Evolutionary conservation across 2,329 filamentous ascomycete genomes (phyloP), one percentile per base, ranked within the genome.

Genomic region (Colletotrichum sp.): DNA sequence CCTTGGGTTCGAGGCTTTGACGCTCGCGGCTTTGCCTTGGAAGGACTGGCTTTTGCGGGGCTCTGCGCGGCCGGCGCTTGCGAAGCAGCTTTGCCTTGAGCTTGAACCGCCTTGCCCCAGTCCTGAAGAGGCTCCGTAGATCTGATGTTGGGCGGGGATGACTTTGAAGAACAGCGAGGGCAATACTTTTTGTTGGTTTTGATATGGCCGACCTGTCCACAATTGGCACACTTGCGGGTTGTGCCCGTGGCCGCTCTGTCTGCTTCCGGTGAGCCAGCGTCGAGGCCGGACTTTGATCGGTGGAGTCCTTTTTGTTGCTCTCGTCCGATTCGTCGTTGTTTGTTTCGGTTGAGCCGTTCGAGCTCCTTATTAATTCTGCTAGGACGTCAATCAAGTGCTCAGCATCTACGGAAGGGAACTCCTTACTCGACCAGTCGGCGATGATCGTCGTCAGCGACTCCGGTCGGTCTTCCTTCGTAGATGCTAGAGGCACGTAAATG

Each of bases 141-240:
- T 68, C 30, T 66, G 61, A 71, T 61, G 13, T 62, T 71, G 65
- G 75, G 66, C 69, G 65, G 36, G 68, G 69, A 77, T 77, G 79
- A 80, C 80, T 78, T 80, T 70, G 34, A 79, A 83, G 78, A 76
- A 79, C 79, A 83, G 59, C 69, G 69, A 75, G 80, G 79, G 80
- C 85, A 89, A 86, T 91, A 97, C 95, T 98, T 99, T 88, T 98
- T 98, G 89, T 99, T 99, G 64, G 96, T 99, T 87, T 98, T 98
- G 89, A 99, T 99, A 83, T 99, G 97, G 36, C 97, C 97, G 71
- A 98, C 94, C 84, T 97, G 95, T 67, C 97, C 97, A 86, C 97
- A 99, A 85, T 98, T 99, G 79, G 97, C 97, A 87, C 97, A 99
- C 88, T 99, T 99, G 81, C 98, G 91, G 39, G 94, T 94, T 72